These are phyloP conservation scores for Schwanniomyces pseudopolymorphus DNA, from an alignment of 805 yeast genomes.

Conservation along the genomic window DNA sequence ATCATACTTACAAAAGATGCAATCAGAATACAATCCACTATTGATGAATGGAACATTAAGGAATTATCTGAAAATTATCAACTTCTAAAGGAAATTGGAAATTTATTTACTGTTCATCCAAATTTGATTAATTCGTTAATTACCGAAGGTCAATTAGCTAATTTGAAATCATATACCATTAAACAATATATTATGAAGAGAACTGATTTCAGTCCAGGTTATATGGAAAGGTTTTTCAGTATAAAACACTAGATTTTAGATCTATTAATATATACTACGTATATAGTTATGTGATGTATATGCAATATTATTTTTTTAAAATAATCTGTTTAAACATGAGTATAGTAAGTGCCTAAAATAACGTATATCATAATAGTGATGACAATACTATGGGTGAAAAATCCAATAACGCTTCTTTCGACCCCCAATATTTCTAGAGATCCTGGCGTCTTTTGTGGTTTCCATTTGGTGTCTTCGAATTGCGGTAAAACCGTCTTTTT, in stretches of 20 bases:
- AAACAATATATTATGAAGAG: constrained; percentile 68
- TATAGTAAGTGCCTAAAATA: constrained; percentile 8
- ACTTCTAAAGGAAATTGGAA: constrained; percentile 77
- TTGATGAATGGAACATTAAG: constrained; percentile 66
- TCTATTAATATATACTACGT: neutral
- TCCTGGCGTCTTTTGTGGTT: neutral
- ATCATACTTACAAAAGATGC: constrained; percentile 79
- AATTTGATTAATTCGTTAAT: constrained; percentile 74
- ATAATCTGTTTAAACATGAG: constrained; percentile 2
- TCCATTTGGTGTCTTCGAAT: constrained; percentile 15
- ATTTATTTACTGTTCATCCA: constrained; percentile 81
- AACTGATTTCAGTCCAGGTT: constrained; percentile 63
- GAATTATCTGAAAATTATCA: constrained; percentile 63
- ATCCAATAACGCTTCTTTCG: constrained; percentile 3
- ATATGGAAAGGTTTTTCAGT: constrained; percentile 46
- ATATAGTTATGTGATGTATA: neutral
- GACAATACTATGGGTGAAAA: constrained; percentile 2
- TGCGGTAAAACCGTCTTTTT: neutral
- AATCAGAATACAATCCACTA: constrained; percentile 66
- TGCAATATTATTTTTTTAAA: neutral
- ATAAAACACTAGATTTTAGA: constrained; percentile 17
- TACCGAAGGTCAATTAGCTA: constrained; percentile 75
- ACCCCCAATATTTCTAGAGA: neutral
- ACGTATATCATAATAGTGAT: constrained; percentile 2
- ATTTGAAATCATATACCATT: constrained; percentile 59